Percentiles rank a stretch among this genome's conserved stretches.
Conservation (phyloP, 2,329 filamentous ascomycete genomes). For the Xenosphaeropsis pyriputrescens region DNA sequence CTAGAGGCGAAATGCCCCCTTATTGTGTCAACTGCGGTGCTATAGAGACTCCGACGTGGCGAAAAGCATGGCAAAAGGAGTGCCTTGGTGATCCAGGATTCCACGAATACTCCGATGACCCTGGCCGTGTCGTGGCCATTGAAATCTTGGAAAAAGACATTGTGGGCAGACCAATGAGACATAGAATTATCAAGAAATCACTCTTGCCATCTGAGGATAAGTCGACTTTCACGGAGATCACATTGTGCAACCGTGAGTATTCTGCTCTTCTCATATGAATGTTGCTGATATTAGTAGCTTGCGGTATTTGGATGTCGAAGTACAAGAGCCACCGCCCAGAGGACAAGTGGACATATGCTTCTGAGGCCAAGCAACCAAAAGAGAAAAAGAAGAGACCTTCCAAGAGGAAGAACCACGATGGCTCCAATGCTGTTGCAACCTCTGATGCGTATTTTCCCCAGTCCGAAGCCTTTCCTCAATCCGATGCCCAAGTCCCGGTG, state of each 20-base stretch:
- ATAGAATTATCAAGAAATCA: constrained; percentile 68
- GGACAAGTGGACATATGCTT: constrained; percentile 65
- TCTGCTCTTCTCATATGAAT: constrained; percentile 1
- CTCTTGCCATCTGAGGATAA: constrained; percentile 48
- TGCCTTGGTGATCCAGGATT: constrained; percentile 54
- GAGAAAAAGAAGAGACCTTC: constrained; percentile 5
- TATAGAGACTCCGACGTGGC: constrained; percentile 93
- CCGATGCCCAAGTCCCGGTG: constrained; percentile 8
- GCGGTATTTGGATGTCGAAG: constrained; percentile 88
- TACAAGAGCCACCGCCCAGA: constrained; percentile 71
- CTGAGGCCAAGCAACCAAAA: constrained; percentile 15
- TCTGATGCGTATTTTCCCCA: constrained; percentile 39
- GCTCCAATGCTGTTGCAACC: constrained; percentile 15
- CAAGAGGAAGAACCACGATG: constrained; percentile 22
- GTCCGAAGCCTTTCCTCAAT: constrained; percentile 21
- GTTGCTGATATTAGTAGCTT: constrained; percentile 37
- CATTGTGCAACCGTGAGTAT: constrained; percentile 72
- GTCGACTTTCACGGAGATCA: constrained; percentile 51
- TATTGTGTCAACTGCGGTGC: constrained; percentile 89
- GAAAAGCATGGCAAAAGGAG: constrained; percentile 77
- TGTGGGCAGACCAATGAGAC: constrained; percentile 45
- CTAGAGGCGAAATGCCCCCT: constrained; percentile 70
- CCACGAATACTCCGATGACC: constrained; percentile 57
- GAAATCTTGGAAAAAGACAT: constrained; percentile 49
- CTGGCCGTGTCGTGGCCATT: constrained; percentile 61